phyloP scores from a whole-genome alignment of 2,329 filamentous ascomycete species.

The Tolypocladium sp. region DNA sequence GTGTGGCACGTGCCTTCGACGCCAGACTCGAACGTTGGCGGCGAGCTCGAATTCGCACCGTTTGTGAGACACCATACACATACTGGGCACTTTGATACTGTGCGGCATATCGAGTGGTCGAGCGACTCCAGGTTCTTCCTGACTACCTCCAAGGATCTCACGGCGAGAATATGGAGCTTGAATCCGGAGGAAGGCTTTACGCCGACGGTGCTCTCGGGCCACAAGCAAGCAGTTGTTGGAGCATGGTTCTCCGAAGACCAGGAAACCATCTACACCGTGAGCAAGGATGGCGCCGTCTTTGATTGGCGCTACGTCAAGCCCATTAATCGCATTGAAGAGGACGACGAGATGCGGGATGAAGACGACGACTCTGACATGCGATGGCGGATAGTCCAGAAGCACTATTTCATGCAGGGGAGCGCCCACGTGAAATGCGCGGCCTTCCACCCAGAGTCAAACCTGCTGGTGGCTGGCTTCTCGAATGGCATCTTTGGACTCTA shows the following conservation, averaged over 20 bases:
- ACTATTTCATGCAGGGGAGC: slow-evolving; percentile 90
- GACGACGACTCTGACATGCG: slow-evolving; percentile 57
- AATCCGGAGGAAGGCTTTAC: slow-evolving; percentile 79
- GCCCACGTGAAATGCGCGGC: slow-evolving; percentile 83
- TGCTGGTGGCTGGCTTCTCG: slow-evolving; percentile 95
- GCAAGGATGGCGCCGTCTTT: slow-evolving; percentile 94
- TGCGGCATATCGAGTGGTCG: slow-evolving; percentile 88
- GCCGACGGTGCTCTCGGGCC: slow-evolving; percentile 82
- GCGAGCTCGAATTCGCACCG: slow-evolving; percentile 87
- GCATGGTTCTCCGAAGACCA: slow-evolving; percentile 96
- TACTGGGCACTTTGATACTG: slow-evolving; percentile 78
- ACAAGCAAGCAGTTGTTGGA: slow-evolving; percentile 82
- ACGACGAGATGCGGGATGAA: slow-evolving; percentile 51
- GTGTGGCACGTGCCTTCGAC: slow-evolving; percentile 94
- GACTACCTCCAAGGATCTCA: slow-evolving; percentile 84
- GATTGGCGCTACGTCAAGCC: slow-evolving; percentile 76
- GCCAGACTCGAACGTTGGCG: slow-evolving; percentile 67
- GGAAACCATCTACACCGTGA: slow-evolving; percentile 91
- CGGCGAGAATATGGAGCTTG: slow-evolving; percentile 89
- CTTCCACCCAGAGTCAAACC: slow-evolving; percentile 76
- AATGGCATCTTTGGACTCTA: slow-evolving; percentile 91
- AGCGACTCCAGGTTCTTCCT: slow-evolving; percentile 93
- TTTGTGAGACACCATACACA: slow-evolving; percentile 85
- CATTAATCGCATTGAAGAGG: slow-evolving; percentile 44
- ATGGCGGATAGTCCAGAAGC: slow-evolving; percentile 84